Conservation (phyloP, 31 red algal species). For the Endocladia muricata region DNA sequence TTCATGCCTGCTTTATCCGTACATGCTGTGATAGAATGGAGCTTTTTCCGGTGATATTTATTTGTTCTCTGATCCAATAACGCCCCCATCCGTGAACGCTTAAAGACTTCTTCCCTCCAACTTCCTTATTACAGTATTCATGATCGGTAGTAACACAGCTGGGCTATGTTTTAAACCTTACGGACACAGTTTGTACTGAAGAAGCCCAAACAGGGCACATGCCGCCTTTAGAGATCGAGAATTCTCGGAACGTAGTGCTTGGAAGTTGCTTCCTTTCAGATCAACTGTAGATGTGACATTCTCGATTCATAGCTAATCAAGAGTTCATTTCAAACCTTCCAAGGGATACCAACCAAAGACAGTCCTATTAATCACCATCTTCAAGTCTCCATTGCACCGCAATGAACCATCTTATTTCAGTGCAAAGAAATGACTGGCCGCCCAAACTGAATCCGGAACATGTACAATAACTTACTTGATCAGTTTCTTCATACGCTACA, state of each 20-base stretch:
- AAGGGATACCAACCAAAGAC: constrained; percentile 30
- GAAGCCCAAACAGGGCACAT: not conserved
- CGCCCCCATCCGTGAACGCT: not conserved
- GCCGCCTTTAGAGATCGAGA: constrained; percentile 5
- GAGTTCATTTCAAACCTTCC: constrained; percentile 4
- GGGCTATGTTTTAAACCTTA: constrained; percentile 26
- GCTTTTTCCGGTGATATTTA: not conserved
- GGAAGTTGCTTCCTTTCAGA: not conserved
- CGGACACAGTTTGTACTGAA: constrained; percentile 20
- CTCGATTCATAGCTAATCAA: constrained; percentile 22
- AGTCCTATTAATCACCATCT: constrained; percentile 12
- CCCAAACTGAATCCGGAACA: constrained; percentile 4
- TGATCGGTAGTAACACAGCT: constrained; percentile 9
- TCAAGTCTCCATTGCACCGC: constrained; percentile 18
- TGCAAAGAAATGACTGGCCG: constrained; percentile 20
- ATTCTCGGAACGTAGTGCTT: not conserved
- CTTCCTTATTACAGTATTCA: not conserved
- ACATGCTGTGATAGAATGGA: not conserved
- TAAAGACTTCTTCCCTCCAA: not conserved
- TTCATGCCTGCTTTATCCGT: not conserved
- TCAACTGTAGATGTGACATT: not conserved
- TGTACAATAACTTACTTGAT: constrained; percentile 8
- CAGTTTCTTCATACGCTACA: constrained; percentile 4
- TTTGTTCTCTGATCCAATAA: not conserved
- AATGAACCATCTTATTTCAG: constrained; percentile 1